phyloP scores from a whole-genome alignment of 1,139 yeast species.

The Suhomyces wounanorum region DNA sequence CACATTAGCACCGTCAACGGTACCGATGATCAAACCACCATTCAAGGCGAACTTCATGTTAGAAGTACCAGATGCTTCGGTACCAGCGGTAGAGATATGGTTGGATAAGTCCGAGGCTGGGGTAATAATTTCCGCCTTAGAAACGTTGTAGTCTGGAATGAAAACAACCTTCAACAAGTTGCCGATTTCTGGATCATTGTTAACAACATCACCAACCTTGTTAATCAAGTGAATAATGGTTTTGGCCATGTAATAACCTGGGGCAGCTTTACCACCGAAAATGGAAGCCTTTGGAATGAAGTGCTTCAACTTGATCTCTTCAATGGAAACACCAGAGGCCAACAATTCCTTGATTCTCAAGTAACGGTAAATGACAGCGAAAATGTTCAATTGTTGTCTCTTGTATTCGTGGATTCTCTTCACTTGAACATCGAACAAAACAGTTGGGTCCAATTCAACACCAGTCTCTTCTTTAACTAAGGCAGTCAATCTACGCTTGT shows the following conservation, averaged over 20 bases:
- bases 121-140: conserved; percentile 86
- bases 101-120: conserved; percentile 92
- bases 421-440: conserved; percentile 87
- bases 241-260: conserved; percentile 95
- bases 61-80: conserved; percentile 95
- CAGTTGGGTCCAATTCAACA: conserved; percentile 69
- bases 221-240: conserved; percentile 83
- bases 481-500: conserved; percentile 70
- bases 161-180: conserved; percentile 83
- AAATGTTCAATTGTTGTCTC: conserved; percentile 90
- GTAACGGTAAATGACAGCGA: conserved; percentile 85
- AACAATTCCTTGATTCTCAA: conserved; percentile 71
- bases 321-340: conserved; percentile 43
- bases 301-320: conserved; percentile 60
- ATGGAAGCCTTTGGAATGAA: conserved; percentile 77
- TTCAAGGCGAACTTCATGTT: conserved; percentile 94
- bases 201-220: conserved; percentile 77
- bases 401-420: conserved; percentile 95
- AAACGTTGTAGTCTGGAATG: conserved; percentile 89
- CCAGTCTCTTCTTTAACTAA: conserved; percentile 70
- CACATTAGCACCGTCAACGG: conserved; percentile 96
- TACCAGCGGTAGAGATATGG: conserved; percentile 97
- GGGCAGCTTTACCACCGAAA: conserved; percentile 96
- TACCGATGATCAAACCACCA: conserved; percentile 93
- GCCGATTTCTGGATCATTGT: conserved; percentile 72